Evolutionary conservation across 2,329 filamentous ascomycete genomes (phyloP).

Genomic region (Curvularia spicifera): DNA sequence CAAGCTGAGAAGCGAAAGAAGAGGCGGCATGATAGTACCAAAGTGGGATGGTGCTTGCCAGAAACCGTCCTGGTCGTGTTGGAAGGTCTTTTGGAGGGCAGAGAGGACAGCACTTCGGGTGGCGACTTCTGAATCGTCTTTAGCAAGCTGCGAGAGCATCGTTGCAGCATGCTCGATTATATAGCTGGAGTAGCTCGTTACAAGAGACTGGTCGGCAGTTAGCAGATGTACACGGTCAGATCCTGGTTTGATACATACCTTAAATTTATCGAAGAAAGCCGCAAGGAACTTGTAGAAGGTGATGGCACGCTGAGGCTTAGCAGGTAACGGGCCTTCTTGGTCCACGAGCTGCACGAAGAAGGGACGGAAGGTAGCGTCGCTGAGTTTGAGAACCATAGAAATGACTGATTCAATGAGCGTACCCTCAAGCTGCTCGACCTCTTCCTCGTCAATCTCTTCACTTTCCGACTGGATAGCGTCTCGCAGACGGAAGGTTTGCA

Average conservation of each 20-base stretch:
- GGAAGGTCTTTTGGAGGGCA: slow-evolving; percentile 77
- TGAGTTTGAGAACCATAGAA: slow-evolving; percentile 95
- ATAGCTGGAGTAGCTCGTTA: slow-evolving; percentile 89
- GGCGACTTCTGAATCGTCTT: slow-evolving; percentile 55
- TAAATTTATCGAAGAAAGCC: slow-evolving; percentile 81
- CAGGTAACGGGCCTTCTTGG: slow-evolving; percentile 61
- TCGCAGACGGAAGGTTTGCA: slow-evolving; percentile 69
- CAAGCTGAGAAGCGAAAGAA: slow-evolving; percentile 67
- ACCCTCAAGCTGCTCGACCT: slow-evolving; percentile 67
- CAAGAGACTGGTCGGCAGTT: slow-evolving; percentile 68
- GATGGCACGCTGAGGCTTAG: slow-evolving; percentile 61
- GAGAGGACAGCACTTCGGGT: slow-evolving; percentile 74
- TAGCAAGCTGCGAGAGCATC: slow-evolving; percentile 59
- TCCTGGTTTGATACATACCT: slow-evolving; percentile 53
- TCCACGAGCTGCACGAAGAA: slow-evolving; percentile 87
- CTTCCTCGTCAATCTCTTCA: slow-evolving; percentile 55
- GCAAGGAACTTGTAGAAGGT: slow-evolving; percentile 83
- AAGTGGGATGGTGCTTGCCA: slow-evolving; percentile 95
- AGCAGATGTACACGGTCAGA: slow-evolving; percentile 17
- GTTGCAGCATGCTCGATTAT: slow-evolving; percentile 76
- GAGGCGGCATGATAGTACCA: slow-evolving; percentile 69
- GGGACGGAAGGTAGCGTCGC: slow-evolving; percentile 90
- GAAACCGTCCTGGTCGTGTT: slow-evolving; percentile 92
- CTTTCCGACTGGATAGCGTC: slow-evolving; percentile 46
- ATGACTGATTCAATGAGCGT: slow-evolving; percentile 73